Evolutionary conservation across 495 filamentous ascomycete species (phyloP).

Genomic region (Neurospora sp.): DNA sequence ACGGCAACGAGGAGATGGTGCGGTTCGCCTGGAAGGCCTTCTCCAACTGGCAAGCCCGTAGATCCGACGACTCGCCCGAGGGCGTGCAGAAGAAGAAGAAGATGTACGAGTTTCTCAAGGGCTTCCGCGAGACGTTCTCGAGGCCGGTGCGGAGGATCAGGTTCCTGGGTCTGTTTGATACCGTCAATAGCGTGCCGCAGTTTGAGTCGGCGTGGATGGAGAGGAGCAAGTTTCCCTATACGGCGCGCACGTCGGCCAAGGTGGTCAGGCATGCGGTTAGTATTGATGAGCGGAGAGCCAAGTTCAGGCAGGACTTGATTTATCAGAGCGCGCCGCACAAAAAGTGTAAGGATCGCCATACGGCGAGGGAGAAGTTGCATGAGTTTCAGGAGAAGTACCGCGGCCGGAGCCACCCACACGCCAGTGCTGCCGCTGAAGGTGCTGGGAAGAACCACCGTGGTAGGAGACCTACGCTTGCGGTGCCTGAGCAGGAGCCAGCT

Average conservation of each 20-base stretch:
- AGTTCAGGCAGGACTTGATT: constrained; percentile 61
- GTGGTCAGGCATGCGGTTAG: constrained; percentile 63
- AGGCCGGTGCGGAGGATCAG: constrained; percentile 63
- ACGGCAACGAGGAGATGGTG: constrained; percentile 83
- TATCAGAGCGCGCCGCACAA: constrained; percentile 42
- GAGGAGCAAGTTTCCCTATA: constrained; percentile 72
- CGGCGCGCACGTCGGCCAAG: constrained; percentile 63
- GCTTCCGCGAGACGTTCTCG: constrained; percentile 78
- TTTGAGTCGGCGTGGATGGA: constrained; percentile 86
- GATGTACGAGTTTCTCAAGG: constrained; percentile 69
- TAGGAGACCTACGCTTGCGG: constrained; percentile 6
- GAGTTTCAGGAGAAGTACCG: constrained; percentile 33
- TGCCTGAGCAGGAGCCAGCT: constrained; percentile 9
- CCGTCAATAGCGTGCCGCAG: constrained; percentile 71
- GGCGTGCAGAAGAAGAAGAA: constrained; percentile 48
- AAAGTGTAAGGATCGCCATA: constrained; percentile 20
- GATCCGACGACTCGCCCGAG: constrained; percentile 44
- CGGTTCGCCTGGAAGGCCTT: constrained; percentile 85
- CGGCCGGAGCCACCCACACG: neutral
- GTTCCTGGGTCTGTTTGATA: constrained; percentile 63
- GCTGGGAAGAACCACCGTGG: constrained; percentile 8
- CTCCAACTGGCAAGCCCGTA: constrained; percentile 68
- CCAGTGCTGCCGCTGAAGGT: neutral
- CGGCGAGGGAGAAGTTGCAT: constrained; percentile 30
- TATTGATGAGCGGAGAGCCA: constrained; percentile 69